phyloP scores from a whole-genome alignment of 306 rosid genomes.

The Cicer chorassanicum region DNA sequence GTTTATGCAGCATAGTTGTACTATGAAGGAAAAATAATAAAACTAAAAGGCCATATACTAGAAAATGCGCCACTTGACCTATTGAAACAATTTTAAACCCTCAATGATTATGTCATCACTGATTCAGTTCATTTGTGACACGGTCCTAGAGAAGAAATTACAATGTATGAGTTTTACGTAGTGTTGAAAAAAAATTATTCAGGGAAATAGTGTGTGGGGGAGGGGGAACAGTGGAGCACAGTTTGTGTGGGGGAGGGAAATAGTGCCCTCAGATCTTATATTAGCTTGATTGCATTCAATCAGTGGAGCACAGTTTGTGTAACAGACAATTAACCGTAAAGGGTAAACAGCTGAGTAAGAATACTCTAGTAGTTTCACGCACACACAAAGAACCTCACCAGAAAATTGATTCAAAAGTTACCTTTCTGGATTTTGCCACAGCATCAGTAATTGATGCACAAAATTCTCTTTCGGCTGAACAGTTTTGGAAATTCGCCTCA shows the following conservation, averaged over 20 bases:
- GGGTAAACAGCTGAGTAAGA: neutral
- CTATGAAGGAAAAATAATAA: slow-evolving; percentile 2
- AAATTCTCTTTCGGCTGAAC: slow-evolving; percentile 53
- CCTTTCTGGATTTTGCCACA: slow-evolving; percentile 66
- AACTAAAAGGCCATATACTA: neutral
- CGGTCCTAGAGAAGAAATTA: neutral
- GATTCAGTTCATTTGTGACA: neutral
- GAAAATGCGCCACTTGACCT: neutral
- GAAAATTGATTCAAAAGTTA: slow-evolving; percentile 30
- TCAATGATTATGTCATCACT: neutral
- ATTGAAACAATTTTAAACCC: neutral
- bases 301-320: neutral
- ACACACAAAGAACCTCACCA: slow-evolving; percentile 5
- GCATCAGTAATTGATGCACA: slow-evolving; percentile 51
- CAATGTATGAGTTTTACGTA: too few relatives aligned
- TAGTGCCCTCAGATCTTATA: too few relatives aligned
- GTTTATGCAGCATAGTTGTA: slow-evolving; percentile 8
- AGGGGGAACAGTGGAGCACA: too few relatives aligned
- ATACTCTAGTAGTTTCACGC: neutral
- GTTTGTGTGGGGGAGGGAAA: too few relatives aligned
- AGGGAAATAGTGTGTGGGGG: too few relatives aligned
- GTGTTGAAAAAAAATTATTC: too few relatives aligned
- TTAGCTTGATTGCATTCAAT: too few relatives aligned
- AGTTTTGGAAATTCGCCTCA: slow-evolving; percentile 55
- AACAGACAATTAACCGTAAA: neutral